Evolutionary conservation across 2,329 filamentous ascomycete species (phyloP).

Genomic region (Penicillium crustosum): DNA sequence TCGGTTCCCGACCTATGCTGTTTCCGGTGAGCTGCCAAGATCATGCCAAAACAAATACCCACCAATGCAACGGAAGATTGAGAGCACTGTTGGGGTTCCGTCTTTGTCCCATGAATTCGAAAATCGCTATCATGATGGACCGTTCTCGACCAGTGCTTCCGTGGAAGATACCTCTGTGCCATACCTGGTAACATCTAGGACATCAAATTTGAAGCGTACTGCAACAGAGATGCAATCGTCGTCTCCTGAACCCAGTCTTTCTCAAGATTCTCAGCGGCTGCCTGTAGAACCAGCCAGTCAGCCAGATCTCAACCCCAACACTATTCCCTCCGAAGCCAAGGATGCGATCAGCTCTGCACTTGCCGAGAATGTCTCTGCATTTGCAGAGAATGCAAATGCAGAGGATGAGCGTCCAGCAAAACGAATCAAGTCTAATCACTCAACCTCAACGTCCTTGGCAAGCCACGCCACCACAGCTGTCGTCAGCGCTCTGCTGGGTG

Average conservation of each 20-base stretch:
- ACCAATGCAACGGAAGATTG: neutral
- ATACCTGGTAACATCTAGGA: neutral
- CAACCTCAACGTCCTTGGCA: slow-evolving; percentile 25
- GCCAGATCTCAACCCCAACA: slow-evolving; percentile 10
- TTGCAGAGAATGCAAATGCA: slow-evolving; percentile 6
- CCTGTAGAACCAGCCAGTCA: slow-evolving; percentile 15
- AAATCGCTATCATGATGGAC: slow-evolving; percentile 24
- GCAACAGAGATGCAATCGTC: slow-evolving; percentile 29
- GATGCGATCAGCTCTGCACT: slow-evolving; percentile 16
- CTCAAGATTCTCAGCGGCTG: slow-evolving; percentile 30
- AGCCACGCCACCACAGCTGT: slow-evolving; percentile 43
- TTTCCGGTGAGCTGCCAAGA: neutral
- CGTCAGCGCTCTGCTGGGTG: slow-evolving; percentile 43
- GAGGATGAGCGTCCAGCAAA: slow-evolving; percentile 29
- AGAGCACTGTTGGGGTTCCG: neutral
- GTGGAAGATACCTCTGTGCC: neutral
- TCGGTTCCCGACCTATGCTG: slow-evolving; percentile 2
- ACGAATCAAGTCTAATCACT: slow-evolving; percentile 25
- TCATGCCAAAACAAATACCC: neutral
- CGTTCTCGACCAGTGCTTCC: slow-evolving; percentile 12
- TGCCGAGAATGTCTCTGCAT: slow-evolving; percentile 12
- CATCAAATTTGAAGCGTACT: slow-evolving; percentile 30
- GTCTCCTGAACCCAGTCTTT: slow-evolving; percentile 1
- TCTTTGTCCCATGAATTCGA: neutral
- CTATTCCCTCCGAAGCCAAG: slow-evolving; percentile 10